Evolutionary conservation across 345 rosid species (phyloP), one percentile per base, ranked within the genome.

Genomic region (Arabis hirsuta): DNA sequence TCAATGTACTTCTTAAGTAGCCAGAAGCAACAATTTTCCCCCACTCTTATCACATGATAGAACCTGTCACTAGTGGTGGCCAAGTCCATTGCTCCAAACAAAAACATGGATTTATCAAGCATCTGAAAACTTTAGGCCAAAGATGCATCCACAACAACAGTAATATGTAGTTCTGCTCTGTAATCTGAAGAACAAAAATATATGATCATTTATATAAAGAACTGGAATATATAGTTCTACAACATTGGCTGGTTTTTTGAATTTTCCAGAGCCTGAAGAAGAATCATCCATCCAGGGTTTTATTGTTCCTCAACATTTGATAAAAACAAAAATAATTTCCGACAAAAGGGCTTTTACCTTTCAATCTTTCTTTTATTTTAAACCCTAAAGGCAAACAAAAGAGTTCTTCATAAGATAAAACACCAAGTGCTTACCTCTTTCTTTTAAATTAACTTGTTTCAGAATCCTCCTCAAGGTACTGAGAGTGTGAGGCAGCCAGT

Each of bases 401-500:
- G 67, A 69, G 45, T 57, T 62, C n/a, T 41, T 67, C 29, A 57
- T 20, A 53, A 43, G 32, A 46, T 7, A 46, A 36, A 64, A 64
- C 55, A 53, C 62, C 41, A 20, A 53, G 50, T 27, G 13, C 43
- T 65, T 52, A 54, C 59, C 50, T 53, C 53, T 48, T 6, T 55
- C 55, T 16, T 51, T 58, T 31, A 14, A 26, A 34, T 22, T 67
- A 46, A 62, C 73, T 68, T 55, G 80, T 77, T 72, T 45, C 66
- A 38, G 66, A 73, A 24, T 62, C 80, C 12, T 74, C 80, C 20
- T 74, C 66, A 32, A 59, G 82, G 63, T 87, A 84, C 72, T 67
- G 84, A 59, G 91, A 86, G 45, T 90, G 94, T 4, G 91, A 85
- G 34, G 96, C 96, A 9, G 94, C 91, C 2, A 88, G 87, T 47